Base-by-base conservation (phyloP, 2,329 filamentous ascomycete genomes). In the Amauroascus verrucosus region DNA sequence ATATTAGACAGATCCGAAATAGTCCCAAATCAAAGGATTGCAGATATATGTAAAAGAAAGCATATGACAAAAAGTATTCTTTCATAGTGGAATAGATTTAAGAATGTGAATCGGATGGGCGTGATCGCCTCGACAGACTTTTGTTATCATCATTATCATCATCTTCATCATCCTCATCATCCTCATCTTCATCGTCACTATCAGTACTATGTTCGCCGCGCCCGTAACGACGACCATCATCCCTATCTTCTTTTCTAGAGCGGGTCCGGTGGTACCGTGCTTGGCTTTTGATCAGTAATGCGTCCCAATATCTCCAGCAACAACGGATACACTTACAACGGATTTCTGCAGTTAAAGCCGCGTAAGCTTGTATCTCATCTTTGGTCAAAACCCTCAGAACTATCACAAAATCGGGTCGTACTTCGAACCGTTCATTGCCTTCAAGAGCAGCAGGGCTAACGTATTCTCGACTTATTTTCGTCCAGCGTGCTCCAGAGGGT, bases 361-460 rank as follows among this genome's bases (percentile, higher is more conserved):
- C 88, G 65, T 95, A 89, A 32, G 82, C 83, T 68, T 95, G 85
- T 53, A 97, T 95, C 64, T 97, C 89, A 60, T 94, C 87, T 68
- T 86, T 87, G 46, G 82, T 86, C 65, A 97, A 69, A 6, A 96
- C 91, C 53, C 90, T 78, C 53, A 97, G 75, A 1, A 96, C 89
- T 67, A 96, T 95, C 55, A 97, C 89, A 67, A 89, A 94, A 64
- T 95, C 89, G 56, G 89, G 81, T n/a, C 89, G 81, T 62, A 94
- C 86, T 69, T 97, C 91, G 60, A 86, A 97, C 28, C 91, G 79
- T 72, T 96, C 90, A 62, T 93, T 86, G 57, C 86, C 79, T 54
- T 87, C 85, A 45, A 97, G 72, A 0, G 90, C 89, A 61, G 91
- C 86, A 0, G 90, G 89, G 61, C 94, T 96, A 62, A 97, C 90